Conservation (phyloP, 2,329 filamentous ascomycete genomes). For the Blastomyces emzantsi region DNA sequence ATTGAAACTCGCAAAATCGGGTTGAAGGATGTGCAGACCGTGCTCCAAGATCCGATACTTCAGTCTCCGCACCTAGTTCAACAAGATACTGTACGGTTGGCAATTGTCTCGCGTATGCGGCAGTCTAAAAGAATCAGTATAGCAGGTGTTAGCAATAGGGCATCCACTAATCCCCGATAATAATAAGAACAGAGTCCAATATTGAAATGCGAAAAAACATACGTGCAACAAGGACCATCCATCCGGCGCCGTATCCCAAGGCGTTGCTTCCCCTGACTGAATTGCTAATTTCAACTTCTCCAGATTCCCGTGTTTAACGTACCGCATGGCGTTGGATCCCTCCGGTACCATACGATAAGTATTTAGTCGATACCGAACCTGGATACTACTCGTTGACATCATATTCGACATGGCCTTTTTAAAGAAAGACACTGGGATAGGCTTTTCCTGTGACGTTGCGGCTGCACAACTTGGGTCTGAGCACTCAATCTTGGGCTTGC, state of each 20-base stretch:
- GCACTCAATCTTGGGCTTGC: constrained; percentile 8
- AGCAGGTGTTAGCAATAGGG: not conserved
- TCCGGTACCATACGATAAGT: constrained; percentile 17
- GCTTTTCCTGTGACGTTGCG: constrained; percentile 5
- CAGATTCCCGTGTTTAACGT: constrained; percentile 16
- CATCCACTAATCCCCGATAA: not conserved
- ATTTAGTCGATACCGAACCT: constrained; percentile 14
- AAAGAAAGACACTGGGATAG: constrained; percentile 9
- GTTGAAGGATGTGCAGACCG: constrained; percentile 8
- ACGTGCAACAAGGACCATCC: constrained; percentile 18
- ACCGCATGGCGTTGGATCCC: constrained; percentile 16
- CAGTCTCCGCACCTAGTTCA: constrained; percentile 14
- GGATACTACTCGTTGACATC: constrained; percentile 11
- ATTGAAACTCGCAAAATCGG: not conserved
- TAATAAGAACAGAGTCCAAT: not conserved
- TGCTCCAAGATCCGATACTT: constrained; percentile 14
- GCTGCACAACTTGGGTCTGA: constrained; percentile 12
- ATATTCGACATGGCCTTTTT: constrained; percentile 14
- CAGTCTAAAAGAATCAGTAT: constrained; percentile 11
- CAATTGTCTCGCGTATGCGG: constrained; percentile 16
- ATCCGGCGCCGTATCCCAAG: constrained; percentile 17
- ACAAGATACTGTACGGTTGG: constrained; percentile 16
- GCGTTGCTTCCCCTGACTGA: constrained; percentile 14
- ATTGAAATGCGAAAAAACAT: not conserved
- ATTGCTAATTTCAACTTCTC: constrained; percentile 15